Base-by-base conservation (phyloP, 352 stramenopile species). In the Pythium phragmiticola region DNA sequence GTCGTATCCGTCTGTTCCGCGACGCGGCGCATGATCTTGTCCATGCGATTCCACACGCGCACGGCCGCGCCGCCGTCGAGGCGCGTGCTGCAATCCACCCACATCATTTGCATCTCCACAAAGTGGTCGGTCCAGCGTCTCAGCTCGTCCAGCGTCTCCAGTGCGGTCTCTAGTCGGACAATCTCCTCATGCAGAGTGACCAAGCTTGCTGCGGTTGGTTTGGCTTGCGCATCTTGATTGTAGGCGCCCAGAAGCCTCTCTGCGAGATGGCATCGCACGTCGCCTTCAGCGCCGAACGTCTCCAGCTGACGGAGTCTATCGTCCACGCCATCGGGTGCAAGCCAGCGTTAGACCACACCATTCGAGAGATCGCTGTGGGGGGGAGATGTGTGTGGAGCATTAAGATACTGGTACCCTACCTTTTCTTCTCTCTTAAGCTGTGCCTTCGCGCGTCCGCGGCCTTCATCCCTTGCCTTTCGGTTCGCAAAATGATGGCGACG, bases 11-110 rank as follows among this genome's bases (percentile, higher is more conserved):
- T n/a, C 23, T 57, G 9, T 7, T 19, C 17, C 4, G 43, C 14
- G 13, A 62, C 51, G 36, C 45, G 26, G 2, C 42, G 50, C 2
- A 66, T 46, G 33, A 70, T n/a, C 19, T 23, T 42, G 36, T 70
- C 49, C 12, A 70, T 51, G 16, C 41, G 57, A n/a, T 70, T 34
- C 64, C 64, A 70, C 7, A 70, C 19, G n/a, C 50, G 42, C 34
- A 65, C 8, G 13, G 64, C 64, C 1, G 51, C 45, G 36, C 23
- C 51, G 36, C 23, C 36, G 21, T 62, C 64, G 19, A 70, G n/a
- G 13, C 57, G 56, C 37, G 50, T 33, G 36, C 64, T 37, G 23
- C 64, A 70, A 4, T 65, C 57, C 7, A 70, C 57, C 64, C 64
- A 70, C 42, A 52, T 49, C 41, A 61, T 61, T 36, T 70, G 64